Conservation (phyloP, 768 basidiomycete species). For the Calocybe gangraenosa region DNA sequence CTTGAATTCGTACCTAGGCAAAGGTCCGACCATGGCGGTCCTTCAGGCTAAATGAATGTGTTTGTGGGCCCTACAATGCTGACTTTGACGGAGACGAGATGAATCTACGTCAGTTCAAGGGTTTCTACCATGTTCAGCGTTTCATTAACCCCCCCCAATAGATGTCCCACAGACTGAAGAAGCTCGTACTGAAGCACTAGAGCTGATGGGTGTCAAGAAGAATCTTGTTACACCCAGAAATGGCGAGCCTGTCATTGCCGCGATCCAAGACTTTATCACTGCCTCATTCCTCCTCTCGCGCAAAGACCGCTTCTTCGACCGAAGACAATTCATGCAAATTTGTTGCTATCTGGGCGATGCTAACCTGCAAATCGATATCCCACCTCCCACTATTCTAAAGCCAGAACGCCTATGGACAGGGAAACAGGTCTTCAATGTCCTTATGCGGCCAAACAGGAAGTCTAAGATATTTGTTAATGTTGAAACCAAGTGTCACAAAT, state of each 20-base stretch:
- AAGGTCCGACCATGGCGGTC: conserved; percentile 97
- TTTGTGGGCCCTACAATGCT: conserved; percentile 98
- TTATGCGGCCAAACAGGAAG: conserved; percentile 89
- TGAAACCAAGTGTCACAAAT: conserved; percentile 92
- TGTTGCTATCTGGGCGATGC: conserved; percentile 94
- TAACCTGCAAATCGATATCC: conserved; percentile 88
- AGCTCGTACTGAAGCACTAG: conserved; percentile 92
- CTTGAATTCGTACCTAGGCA: conserved; percentile 34
- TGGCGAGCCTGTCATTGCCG: conserved; percentile 98
- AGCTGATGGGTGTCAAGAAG: conserved; percentile 95
- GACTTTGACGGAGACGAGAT: conserved; percentile 99
- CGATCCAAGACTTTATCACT: conserved; percentile 99
- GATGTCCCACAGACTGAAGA: conserved; percentile 99
- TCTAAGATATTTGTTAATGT: conserved; percentile 89
- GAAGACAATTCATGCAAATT: conserved; percentile 93
- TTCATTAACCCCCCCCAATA: conserved; percentile 27
- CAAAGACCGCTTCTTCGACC: conserved; percentile 89
- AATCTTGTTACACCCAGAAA: conserved; percentile 98
- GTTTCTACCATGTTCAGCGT: neutral
- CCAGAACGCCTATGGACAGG: conserved; percentile 95
- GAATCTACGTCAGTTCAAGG: conserved; percentile 79
- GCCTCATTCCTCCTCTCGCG: conserved; percentile 94
- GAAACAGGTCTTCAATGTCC: conserved; percentile 96
- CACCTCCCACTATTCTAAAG: conserved; percentile 92
- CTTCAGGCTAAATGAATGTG: conserved; percentile 97